phyloP scores from a whole-genome alignment of 176 grass and related monocot genomes.

The Puya raimondii region DNA sequence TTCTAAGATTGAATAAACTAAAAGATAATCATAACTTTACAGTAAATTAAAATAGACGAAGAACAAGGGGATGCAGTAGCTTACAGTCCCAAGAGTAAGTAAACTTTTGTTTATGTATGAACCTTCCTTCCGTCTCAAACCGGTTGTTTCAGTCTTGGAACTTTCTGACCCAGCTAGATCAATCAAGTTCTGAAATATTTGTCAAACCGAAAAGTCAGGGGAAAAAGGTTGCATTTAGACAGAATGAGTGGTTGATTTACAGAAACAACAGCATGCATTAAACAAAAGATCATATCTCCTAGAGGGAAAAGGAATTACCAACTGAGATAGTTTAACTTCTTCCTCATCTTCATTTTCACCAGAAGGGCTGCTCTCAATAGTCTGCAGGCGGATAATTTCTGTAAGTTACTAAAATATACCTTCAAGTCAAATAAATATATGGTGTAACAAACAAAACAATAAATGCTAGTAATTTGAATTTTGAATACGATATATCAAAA shows the following conservation, averaged over 20 bases:
- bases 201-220: background rate
- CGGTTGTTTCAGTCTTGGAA: conserved; percentile 97
- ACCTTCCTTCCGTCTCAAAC: conserved; percentile 92
- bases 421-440: background rate
- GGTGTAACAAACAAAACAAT: no score
- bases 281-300: conserved; percentile 2
- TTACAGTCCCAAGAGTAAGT: conserved; percentile 96
- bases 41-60: conserved; percentile 7
- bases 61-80: conserved; percentile 20
- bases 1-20: background rate
- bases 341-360: conserved; percentile 66
- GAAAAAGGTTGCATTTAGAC: background rate
- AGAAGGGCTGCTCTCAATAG: conserved; percentile 84
- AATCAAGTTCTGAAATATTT: conserved; percentile 69
- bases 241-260: background rate
- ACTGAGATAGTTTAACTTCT: conserved; percentile 81
- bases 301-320: conserved; percentile 49
- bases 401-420: conserved; percentile 14
- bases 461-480: no score
- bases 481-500: no score
- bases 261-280: conserved; percentile 9
- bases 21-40: background rate
- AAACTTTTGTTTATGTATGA: conserved; percentile 99
- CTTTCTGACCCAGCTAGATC: conserved; percentile 98
- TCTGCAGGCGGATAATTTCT: conserved; percentile 37